A percentile compares a stretch with the other conserved stretches of the same genome.
Evolutionary conservation across 2,329 filamentous ascomycete species (phyloP).

Genomic region (Neonectria ditissima): DNA sequence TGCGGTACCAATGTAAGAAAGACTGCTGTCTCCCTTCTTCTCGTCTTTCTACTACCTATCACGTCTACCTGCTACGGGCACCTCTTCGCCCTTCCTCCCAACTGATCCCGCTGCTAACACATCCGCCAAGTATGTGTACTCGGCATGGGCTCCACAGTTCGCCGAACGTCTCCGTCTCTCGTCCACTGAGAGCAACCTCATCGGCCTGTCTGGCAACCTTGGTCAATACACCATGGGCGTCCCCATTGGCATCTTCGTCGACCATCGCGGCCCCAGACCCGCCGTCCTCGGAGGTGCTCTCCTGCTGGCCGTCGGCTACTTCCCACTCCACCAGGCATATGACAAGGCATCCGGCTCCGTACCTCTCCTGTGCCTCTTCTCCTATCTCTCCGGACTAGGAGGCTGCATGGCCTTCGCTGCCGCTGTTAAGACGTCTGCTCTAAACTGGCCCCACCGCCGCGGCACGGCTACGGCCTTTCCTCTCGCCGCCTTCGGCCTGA

Average conservation of each 20-base stretch:
- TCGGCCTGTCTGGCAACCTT: slow-evolving; percentile 86
- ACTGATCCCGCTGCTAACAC: slow-evolving; percentile 25
- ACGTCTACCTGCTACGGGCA: neutral
- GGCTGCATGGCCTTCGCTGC: slow-evolving; percentile 93
- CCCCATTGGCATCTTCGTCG: slow-evolving; percentile 88
- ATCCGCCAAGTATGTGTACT: slow-evolving; percentile 87
- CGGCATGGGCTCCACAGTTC: slow-evolving; percentile 97
- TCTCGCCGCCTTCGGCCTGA: slow-evolving; percentile 90
- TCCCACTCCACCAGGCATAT: slow-evolving; percentile 84
- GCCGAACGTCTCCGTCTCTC: slow-evolving; percentile 87
- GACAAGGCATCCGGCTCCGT: slow-evolving; percentile 73
- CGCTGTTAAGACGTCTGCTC: slow-evolving; percentile 85
- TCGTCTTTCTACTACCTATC: neutral
- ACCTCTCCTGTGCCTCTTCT: slow-evolving; percentile 79
- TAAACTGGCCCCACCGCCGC: slow-evolving; percentile 91
- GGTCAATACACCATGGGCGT: slow-evolving; percentile 95
- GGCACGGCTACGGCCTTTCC: slow-evolving; percentile 96
- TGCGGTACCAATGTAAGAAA: slow-evolving; percentile 90
- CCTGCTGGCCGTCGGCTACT: slow-evolving; percentile 83
- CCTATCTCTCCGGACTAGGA: slow-evolving; percentile 87
- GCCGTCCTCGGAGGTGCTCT: slow-evolving; percentile 81
- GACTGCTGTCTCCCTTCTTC: neutral
- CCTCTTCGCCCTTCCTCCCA: slow-evolving; percentile 1
- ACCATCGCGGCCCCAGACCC: slow-evolving; percentile 82
- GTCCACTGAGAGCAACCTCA: slow-evolving; percentile 92